Base-by-base conservation (phyloP, 441 rosid genomes). In the Jatropha multifida region DNA sequence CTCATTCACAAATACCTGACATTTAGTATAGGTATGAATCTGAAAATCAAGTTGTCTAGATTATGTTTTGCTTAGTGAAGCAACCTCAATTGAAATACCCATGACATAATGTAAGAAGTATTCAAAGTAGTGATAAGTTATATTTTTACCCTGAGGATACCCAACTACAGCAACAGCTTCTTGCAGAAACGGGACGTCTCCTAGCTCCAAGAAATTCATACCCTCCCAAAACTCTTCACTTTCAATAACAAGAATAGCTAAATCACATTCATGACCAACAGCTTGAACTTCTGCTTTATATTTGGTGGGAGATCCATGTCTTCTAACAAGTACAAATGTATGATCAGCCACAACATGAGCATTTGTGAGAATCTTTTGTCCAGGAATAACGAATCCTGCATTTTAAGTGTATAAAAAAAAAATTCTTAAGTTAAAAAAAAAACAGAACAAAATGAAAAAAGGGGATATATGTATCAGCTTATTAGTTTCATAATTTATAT, bases 271-370 rank as follows among this genome's bases (percentile, higher is more conserved):
- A 71, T 94, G 95, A 13, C 95, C 94, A 76, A 91, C 87, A 18
- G 93, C 96, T 74, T 82, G 89, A 56, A 92, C 88, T 80, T 85
- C 77, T 0, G 95, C 97, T 76, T 88, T 79, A 49, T 86, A 87
- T 75, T 91, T 92, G 68, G 88, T 86, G 3, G 96, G 89, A 20
- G 93, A 90, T 7, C 97, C 97, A 46, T 94, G 97, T 78, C 91
- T 94, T 81, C 96, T 90, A 68, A 94, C 94, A 37, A 91, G 83
- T 64, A 94, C 97, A 71, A 92, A 92, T 4, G 95, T 88, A 79
- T 90, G 88, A 79, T 94, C 93, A 67, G 95, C 94, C 68, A 92
- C 97, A 11, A 92, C 97, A 71, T 94, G 97, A 10, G 96, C 98
- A 75, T 91, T 94, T 60, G 98, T 92, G 61, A 94, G 85, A 78